Evolutionary conservation across 306 rosid genomes (phyloP).

Genomic region (Amphicarpaea edgeworthii): DNA sequence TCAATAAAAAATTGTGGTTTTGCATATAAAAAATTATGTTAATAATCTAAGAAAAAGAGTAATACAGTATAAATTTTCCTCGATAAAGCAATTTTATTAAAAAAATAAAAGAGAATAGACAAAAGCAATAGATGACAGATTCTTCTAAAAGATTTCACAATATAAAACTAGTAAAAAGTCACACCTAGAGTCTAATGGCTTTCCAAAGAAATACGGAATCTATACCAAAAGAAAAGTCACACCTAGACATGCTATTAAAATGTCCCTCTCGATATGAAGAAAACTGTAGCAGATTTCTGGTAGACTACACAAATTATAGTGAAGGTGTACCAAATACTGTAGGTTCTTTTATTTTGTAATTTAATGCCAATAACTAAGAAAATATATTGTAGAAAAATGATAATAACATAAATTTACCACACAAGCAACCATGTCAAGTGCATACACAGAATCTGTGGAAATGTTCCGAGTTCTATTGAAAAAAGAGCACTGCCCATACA

Average conservation of each 20-base stretch:
- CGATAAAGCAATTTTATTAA: not conserved
- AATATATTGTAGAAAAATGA: not conserved
- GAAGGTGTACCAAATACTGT: not conserved
- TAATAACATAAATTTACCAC: slow-evolving; percentile 8
- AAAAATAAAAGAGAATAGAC: not conserved
- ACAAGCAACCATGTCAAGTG: slow-evolving; percentile 33
- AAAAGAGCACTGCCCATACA: slow-evolving; percentile 1
- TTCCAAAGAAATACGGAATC: not conserved
- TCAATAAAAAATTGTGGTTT: too few relatives aligned
- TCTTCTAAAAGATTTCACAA: slow-evolving; percentile 26
- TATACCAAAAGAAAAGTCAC: not conserved
- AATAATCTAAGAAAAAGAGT: too few relatives aligned
- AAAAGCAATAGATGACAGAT: not conserved
- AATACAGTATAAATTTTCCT: too few relatives aligned
- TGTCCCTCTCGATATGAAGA: not conserved
- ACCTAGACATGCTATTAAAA: not conserved
- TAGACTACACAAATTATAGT: not conserved
- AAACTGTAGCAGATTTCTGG: not conserved
- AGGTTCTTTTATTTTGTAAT: not conserved
- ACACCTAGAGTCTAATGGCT: not conserved
- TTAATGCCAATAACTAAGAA: not conserved
- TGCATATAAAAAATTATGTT: too few relatives aligned
- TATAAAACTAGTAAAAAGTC: slow-evolving; percentile 1
- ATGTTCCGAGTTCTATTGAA: not conserved
- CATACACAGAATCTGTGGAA: not conserved